These are phyloP conservation scores for Auriscalpium vulgare DNA, from an alignment of 768 basidiomycete genomes.

Conservation along the genomic window DNA sequence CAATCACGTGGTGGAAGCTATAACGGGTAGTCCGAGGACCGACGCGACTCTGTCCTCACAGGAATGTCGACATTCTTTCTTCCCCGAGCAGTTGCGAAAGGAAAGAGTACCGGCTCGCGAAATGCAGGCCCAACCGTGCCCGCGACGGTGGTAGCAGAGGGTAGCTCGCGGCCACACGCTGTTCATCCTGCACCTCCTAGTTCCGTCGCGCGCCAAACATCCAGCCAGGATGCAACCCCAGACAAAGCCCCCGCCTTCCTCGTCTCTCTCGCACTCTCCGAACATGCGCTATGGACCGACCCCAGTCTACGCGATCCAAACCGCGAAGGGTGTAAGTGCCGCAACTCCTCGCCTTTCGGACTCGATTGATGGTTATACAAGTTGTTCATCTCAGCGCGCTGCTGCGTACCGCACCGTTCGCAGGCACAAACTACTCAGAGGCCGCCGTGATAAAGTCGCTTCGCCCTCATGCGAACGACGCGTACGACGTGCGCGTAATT, in stretches of 20 bases:
- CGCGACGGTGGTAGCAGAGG: background rate
- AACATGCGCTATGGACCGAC: slow-evolving; percentile 62
- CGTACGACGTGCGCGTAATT: slow-evolving; percentile 56
- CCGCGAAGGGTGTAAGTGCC: slow-evolving; percentile 42
- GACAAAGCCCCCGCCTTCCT: slow-evolving; percentile 44
- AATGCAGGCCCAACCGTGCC: background rate
- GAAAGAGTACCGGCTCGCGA: background rate
- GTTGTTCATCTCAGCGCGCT: slow-evolving; percentile 36
- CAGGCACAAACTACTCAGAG: slow-evolving; percentile 29
- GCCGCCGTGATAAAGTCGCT: slow-evolving; percentile 48
- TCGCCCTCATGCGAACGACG: slow-evolving; percentile 36
- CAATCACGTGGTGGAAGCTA: too few relatives aligned
- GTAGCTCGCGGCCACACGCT: background rate
- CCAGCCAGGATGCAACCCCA: background rate
- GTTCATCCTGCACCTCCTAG: background rate
- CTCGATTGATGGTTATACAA: slow-evolving; percentile 14
- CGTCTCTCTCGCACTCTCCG: slow-evolving; percentile 55
- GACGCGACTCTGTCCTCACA: background rate
- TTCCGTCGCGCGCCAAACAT: background rate
- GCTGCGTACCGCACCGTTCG: slow-evolving; percentile 29
- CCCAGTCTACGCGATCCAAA: slow-evolving; percentile 42
- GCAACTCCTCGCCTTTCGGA: background rate
- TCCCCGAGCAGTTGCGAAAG: background rate
- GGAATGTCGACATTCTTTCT: background rate
- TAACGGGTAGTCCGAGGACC: too few relatives aligned